Base-by-base conservation (phyloP, 2,329 filamentous ascomycete genomes). In the Penicillium glabrum region DNA sequence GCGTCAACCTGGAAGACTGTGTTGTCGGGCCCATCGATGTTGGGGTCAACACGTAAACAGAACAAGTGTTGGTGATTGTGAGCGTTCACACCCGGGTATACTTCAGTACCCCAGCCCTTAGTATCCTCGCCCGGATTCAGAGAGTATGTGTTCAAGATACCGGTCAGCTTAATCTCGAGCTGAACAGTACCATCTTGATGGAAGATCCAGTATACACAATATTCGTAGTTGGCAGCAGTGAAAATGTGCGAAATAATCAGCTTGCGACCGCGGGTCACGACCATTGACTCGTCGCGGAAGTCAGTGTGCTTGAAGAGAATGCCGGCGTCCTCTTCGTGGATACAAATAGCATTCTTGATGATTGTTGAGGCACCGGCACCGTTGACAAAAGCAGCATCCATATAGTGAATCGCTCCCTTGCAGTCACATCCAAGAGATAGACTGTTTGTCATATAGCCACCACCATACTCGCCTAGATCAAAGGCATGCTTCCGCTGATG, bases 1-100 rank as follows among this genome's bases (percentile, higher is more conserved):
- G 91, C 89, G 65, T 97, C 93, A 13, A 89, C 87, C 76, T 93
- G 86, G 79, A 91, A 93, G 57, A 96, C 82, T 0, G 91, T 93
- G 73, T 97, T 97, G 61, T 87, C 83, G 1, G 88, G 85, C 0
- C 93, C 93, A 70, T 96, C 93, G 54, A 97, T 84, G 69, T 93
- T 95, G 31, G 92, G 85, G 71, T 97, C 90, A 44, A 96, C 80
- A 43, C 93, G 90, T 44, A 97, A 79, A 71, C 91, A 96, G 84
- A 97, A 97, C 31, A 97, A 83, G 74, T 97, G 93, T 75, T 97
- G 92, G 75, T 97, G 93, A 78, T 96, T 96, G 78, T 96, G 93
- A 0, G 93, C 93, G 69, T 96, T 96, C 69, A 96, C 91, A 41
- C 90, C 88, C 0, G 91, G 90, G 69, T 93, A 95, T 9, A 97